Percentiles rank a stretch among this genome's conserved stretches.
phyloP scores from a whole-genome alignment of 2,329 filamentous ascomycete genomes.

The Sporothrix brunneoviolacea region DNA sequence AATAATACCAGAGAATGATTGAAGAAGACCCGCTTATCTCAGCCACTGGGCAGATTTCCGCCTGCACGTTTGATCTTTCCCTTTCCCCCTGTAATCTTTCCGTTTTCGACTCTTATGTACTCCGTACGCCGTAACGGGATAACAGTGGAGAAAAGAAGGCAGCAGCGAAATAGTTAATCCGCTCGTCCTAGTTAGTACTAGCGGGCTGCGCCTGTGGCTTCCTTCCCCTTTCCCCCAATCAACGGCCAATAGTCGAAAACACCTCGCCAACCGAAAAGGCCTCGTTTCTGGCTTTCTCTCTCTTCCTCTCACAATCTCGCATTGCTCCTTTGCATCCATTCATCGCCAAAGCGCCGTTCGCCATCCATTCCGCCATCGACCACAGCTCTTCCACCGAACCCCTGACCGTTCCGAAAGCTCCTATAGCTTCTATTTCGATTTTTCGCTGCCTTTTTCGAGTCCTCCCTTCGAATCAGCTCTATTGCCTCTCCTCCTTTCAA shows the following conservation, averaged over 20 bases:
- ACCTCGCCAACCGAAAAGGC: conserved; percentile 25
- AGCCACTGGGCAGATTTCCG: too few species aligned
- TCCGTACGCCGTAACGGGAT: too few species aligned
- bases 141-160: too few species aligned
- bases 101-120: too few species aligned
- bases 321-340: conserved; percentile 3
- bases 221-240: conserved; percentile 20
- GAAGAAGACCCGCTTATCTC: too few species aligned
- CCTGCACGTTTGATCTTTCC: too few species aligned
- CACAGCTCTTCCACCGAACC: neutral
- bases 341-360: conserved; percentile 12
- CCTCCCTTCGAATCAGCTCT: conserved; percentile 5
- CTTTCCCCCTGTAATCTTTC: too few species aligned
- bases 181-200: neutral
- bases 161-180: conserved; percentile 14
- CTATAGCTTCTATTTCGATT: neutral
- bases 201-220: conserved; percentile 3
- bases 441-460: neutral
- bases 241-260: conserved; percentile 27
- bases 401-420: conserved; percentile 9
- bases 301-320: conserved; percentile 9
- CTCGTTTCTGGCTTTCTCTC: conserved; percentile 16
- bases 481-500: neutral
- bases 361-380: conserved; percentile 15
- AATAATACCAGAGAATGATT: too few species aligned